phyloP scores from a whole-genome alignment of 2,329 filamentous ascomycete genomes.

The Aureobasidium mangrovei region DNA sequence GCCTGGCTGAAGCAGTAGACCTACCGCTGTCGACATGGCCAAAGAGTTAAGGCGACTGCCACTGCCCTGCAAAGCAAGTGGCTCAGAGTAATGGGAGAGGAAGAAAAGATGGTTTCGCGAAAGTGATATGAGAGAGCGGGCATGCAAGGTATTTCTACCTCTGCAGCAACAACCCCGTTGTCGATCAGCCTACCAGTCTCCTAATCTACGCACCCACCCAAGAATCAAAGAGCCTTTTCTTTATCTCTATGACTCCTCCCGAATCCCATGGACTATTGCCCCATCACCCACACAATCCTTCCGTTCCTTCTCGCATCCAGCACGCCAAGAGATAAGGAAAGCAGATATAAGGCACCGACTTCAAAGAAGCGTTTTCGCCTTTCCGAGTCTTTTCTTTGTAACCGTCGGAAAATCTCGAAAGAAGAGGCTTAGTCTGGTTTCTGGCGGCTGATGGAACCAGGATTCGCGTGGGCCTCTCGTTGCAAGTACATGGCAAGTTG shows the following conservation, averaged over 20 bases:
- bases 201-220: not conserved
- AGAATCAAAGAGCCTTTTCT: not conserved
- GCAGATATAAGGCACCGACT: conserved; percentile 2
- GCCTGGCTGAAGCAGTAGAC: not conserved
- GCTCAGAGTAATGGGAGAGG: not conserved
- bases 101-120: not conserved
- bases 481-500: not conserved
- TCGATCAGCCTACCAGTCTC: not conserved
- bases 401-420: not conserved
- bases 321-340: conserved; percentile 9
- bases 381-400: not conserved
- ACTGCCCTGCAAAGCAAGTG: not conserved
- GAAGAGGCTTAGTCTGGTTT: not conserved
- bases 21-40: conserved; percentile 5
- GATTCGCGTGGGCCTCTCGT: not conserved
- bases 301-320: not conserved
- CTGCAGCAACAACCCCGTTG: conserved; percentile 1
- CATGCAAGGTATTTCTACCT: conserved; percentile 10
- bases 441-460: not conserved
- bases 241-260: conserved; percentile 6
- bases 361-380: conserved; percentile 1
- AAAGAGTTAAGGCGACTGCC: not conserved
- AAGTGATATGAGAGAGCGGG: not conserved
- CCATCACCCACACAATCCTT: not conserved
- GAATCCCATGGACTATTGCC: conserved; percentile 2